Base-by-base conservation (phyloP, 352 stramenopile genomes). In the Globisporangium cederbergense region DNA sequence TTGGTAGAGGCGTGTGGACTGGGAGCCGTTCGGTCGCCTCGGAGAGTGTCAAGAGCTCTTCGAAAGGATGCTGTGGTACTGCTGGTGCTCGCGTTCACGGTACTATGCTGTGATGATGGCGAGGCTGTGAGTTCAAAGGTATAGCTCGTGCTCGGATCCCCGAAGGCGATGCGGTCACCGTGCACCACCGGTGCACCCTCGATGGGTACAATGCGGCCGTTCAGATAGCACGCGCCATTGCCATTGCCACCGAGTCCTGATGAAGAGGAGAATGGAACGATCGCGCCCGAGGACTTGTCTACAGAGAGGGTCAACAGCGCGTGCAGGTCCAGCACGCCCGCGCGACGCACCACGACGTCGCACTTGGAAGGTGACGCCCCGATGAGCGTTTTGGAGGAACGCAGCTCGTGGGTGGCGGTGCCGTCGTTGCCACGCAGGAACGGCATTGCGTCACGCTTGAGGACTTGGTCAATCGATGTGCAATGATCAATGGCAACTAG, bases 331-430 rank as follows among this genome's bases (percentile, higher is more conserved):
- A 86, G 62, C 25, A 88, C 69, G 18, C 72, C 72, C 1, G 65
- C 53, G 11, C 61, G 62, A 0, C 65, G 58, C 6, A 92, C 64
- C 3, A 92, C 81, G 16, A 90, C 65, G 56, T 90, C 81, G 57
- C 83, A 92, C 22, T 80, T 88, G 22, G 64, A 52, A 2, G 58
- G 54, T 1, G 63, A 70, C 22, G 70, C 73, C 4, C 81, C 79
- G 45, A 93, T 79, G 16, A 93, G 71, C 11, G 71, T 89, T 74
- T 80, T 86, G 54, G 83, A 81, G 54, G 80, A 90, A 9, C 67
- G 69, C 28, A 91, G 68, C 59, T 91, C 77, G 7, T 76, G 55
- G 20, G 53, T 6, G 0, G n/a, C 57, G 4, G 45, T 22, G 40
- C n/a, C 46, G 9, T 10, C 13, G 3, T 62, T 51, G 0, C 40